A percentile compares a stretch with the other conserved stretches of the same genome.
Conservation (phyloP, 345 rosid species). For the Angophora floribunda region DNA sequence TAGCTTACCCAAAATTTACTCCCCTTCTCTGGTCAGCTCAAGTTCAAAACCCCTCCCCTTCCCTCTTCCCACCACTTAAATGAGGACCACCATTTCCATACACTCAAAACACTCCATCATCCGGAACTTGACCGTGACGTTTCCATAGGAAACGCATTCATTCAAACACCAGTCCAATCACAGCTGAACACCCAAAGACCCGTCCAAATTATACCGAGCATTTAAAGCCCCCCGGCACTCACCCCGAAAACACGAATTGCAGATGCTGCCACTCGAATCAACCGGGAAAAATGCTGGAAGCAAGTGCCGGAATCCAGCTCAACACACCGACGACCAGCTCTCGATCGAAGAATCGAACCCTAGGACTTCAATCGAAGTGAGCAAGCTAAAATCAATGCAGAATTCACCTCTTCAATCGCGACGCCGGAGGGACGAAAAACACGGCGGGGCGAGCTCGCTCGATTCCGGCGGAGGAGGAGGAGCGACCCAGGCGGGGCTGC, state of each 20-base stretch:
- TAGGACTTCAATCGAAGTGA: conserved; percentile 24
- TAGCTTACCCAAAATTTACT: background rate
- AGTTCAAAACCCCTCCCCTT: background rate
- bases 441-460: background rate
- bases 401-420: background rate
- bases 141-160: background rate
- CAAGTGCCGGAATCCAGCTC: conserved; percentile 4
- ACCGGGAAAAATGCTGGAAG: conserved; percentile 10
- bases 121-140: background rate
- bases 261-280: background rate
- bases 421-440: background rate
- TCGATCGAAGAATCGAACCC: conserved; percentile 10
- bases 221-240: background rate
- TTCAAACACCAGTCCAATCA: background rate
- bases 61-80: background rate
- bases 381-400: background rate
- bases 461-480: background rate
- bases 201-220: background rate
- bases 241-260: background rate
- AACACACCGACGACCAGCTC: background rate
- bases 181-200: background rate
- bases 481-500: background rate
- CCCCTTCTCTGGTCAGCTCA: background rate
- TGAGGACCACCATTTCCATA: background rate
- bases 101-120: background rate